Evolutionary conservation across 768 basidiomycete species (phyloP).

Genomic region (Rickenella mellea): DNA sequence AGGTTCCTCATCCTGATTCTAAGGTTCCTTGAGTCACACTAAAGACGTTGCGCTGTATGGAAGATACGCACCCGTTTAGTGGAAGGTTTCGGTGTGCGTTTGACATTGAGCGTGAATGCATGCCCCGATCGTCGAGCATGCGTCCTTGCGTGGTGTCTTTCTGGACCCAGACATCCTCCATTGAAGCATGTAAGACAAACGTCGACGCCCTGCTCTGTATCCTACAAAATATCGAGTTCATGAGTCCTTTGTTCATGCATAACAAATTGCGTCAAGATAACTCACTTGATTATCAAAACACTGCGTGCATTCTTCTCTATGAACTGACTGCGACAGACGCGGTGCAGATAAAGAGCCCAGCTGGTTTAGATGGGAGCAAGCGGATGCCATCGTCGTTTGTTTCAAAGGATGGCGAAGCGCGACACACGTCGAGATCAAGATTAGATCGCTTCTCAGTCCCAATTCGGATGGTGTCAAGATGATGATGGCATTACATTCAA

Average conservation of each 20-base stretch:
- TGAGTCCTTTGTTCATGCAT: not conserved
- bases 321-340: conserved; percentile 59
- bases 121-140: conserved; percentile 73
- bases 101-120: conserved; percentile 69
- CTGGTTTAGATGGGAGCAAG: conserved; percentile 45
- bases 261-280: not conserved
- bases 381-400: conserved; percentile 9
- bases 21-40: not conserved
- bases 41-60: not conserved
- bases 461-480: too few species aligned
- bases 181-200: conserved; percentile 93
- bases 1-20: conserved; percentile 74
- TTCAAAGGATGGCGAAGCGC: too few species aligned
- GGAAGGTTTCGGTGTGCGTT: conserved; percentile 57
- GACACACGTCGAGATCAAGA: too few species aligned
- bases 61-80: conserved; percentile 49
- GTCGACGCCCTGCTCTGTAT: conserved; percentile 66
- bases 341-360: conserved; percentile 46
- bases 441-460: too few species aligned
- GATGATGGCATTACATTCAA: too few species aligned
- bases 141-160: conserved; percentile 61
- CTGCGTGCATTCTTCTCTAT: conserved; percentile 92
- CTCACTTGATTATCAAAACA: conserved; percentile 90
- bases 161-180: conserved; percentile 64
- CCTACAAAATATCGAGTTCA: conserved; percentile 30